phyloP scores from a whole-genome alignment of 164 flowering plant species.

The Macadamia tetraphylla region DNA sequence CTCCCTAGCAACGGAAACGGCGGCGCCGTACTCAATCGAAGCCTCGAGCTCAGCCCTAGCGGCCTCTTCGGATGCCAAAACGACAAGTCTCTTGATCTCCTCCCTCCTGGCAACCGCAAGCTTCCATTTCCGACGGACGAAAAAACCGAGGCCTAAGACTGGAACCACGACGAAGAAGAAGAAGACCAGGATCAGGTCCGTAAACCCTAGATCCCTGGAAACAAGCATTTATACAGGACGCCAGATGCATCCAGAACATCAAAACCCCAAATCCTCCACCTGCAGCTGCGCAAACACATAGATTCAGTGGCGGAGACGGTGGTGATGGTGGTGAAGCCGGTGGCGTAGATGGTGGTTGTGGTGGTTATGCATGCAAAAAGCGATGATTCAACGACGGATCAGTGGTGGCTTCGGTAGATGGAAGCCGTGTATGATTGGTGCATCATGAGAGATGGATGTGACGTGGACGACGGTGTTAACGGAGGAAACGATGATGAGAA shows the following conservation, averaged over 20 bases:
- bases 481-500: no score
- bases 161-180: constrained; percentile 21
- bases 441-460: neutral
- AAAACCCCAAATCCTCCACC: constrained; percentile 16
- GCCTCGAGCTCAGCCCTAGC: constrained; percentile 70
- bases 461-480: no score
- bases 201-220: constrained; percentile 61
- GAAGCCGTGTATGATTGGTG: neutral
- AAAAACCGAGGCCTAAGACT: constrained; percentile 26
- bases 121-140: constrained; percentile 58
- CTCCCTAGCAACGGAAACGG: neutral
- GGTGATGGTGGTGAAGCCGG: neutral
- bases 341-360: no score
- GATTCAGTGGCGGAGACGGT: neutral
- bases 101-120: constrained; percentile 38
- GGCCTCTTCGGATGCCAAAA: constrained; percentile 59
- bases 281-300: constrained; percentile 16
- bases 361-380: neutral
- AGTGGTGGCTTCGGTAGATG: neutral
- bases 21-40: constrained; percentile 19
- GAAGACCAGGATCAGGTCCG: constrained; percentile 26
- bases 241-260: constrained; percentile 15
- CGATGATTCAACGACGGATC: neutral
- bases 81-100: constrained; percentile 61
- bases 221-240: constrained; percentile 59